Percentiles rank a stretch among this genome's conserved stretches.
Evolutionary conservation across 352 stramenopile genomes (phyloP).

Genomic region (Bremia lactucae): DNA sequence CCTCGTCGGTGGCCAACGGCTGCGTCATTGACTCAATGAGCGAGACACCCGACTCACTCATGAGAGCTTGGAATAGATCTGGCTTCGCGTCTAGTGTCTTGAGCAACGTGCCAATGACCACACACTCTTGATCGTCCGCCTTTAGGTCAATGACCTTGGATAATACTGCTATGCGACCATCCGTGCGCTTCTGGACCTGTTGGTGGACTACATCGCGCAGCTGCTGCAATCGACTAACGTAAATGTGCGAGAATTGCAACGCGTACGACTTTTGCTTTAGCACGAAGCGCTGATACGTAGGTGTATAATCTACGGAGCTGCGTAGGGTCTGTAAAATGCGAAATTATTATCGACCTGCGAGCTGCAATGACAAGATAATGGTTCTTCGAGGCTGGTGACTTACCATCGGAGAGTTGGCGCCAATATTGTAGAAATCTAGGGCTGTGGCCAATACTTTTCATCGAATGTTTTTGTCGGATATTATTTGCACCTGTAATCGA

Average conservation of each 20-base stretch:
- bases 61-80: slow-evolving; percentile 72
- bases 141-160: slow-evolving; percentile 73
- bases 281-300: slow-evolving; percentile 53
- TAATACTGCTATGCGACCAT: slow-evolving; percentile 24
- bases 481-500: too few species aligned
- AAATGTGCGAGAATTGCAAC: slow-evolving; percentile 88
- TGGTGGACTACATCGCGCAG: slow-evolving; percentile 52
- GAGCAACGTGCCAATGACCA: slow-evolving; percentile 76
- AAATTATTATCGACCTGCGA: too few species aligned
- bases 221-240: slow-evolving; percentile 66
- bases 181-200: slow-evolving; percentile 25
- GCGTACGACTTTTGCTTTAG: slow-evolving; percentile 79
- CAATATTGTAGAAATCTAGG: too few species aligned
- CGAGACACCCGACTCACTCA: slow-evolving; percentile 40
- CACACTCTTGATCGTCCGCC: slow-evolving; percentile 48
- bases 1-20: slow-evolving; percentile 48
- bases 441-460: too few species aligned
- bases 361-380: too few species aligned
- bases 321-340: slow-evolving; percentile 26
- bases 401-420: too few species aligned
- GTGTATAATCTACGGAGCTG: slow-evolving; percentile 32
- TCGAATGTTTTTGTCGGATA: too few species aligned
- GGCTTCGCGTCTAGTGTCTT: slow-evolving; percentile 73
- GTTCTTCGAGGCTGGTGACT: too few species aligned
- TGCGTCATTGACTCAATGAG: slow-evolving; percentile 24